These are phyloP conservation scores for Capsicum baccatum DNA, from an alignment of 257 asterid genomes.

Conservation along the genomic window DNA sequence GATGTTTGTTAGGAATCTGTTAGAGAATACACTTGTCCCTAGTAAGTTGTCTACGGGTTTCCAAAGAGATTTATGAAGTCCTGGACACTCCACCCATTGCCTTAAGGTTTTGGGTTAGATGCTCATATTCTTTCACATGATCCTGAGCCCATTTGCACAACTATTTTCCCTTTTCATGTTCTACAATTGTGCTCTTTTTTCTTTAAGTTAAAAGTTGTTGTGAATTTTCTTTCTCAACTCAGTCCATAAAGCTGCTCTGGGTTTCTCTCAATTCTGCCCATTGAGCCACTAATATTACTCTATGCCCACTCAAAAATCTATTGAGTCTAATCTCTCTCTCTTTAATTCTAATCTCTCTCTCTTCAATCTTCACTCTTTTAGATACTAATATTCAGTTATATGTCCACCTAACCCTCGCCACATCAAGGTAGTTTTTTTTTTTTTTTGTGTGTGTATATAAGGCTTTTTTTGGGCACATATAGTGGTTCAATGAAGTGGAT, in stretches of 20 bases:
- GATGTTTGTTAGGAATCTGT: not conserved
- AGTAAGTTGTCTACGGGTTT: not conserved
- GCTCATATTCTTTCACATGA: not conserved
- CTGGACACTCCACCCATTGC: not conserved
- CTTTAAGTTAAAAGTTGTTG: too few species aligned
- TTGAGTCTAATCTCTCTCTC: not conserved
- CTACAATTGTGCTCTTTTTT: not conserved
- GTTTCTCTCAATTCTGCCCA: not conserved
- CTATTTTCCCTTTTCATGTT: not conserved
- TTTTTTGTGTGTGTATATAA: not conserved
- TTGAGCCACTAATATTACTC: slow-evolving; percentile 16
- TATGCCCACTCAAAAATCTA: not conserved
- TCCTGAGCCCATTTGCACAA: not conserved
- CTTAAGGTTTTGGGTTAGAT: not conserved
- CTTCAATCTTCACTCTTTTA: slow-evolving; percentile 17
- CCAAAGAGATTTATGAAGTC: not conserved
- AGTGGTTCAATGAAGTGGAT: too few species aligned
- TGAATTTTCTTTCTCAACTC: not conserved
- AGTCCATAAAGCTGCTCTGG: not conserved
- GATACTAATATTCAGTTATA: not conserved
- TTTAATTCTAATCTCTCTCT: not conserved
- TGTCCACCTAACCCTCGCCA: slow-evolving; percentile 6
- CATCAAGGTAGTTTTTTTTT: not conserved
- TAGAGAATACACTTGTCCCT: slow-evolving; percentile 12
- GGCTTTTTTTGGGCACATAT: not conserved